Evolutionary conservation across 257 asterid genomes (phyloP).

Genomic region (Solanum pimpinellifolium): DNA sequence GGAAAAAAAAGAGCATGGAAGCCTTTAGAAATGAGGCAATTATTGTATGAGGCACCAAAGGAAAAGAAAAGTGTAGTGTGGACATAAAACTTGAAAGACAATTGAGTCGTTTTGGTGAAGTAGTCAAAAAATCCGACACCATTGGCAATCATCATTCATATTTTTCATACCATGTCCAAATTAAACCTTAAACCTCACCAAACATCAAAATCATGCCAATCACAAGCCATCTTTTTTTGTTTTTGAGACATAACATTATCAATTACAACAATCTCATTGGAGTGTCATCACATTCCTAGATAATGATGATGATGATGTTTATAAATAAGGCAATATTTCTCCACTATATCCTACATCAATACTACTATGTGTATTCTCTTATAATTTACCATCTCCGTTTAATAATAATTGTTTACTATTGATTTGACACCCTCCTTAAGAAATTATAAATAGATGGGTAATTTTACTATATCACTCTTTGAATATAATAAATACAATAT

Average conservation of each 20-base stretch:
- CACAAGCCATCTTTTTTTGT: not conserved
- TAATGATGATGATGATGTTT: not conserved
- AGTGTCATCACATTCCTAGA: not conserved
- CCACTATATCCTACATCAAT: not conserved
- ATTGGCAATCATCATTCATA: not conserved
- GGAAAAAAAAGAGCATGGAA: not conserved
- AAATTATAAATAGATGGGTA: too few species aligned
- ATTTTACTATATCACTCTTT: too few species aligned
- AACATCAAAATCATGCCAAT: not conserved
- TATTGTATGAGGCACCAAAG: not conserved
- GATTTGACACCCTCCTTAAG: fast-evolving
- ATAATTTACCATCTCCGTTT: too few species aligned
- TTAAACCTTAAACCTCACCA: not conserved
- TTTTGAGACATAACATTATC: not conserved
- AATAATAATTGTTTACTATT: too few species aligned
- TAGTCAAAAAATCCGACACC: not conserved
- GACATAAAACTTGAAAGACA: not conserved
- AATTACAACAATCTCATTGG: not conserved
- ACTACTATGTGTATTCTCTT: too few species aligned
- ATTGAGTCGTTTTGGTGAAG: not conserved
- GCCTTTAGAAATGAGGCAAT: not conserved
- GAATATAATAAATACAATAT: too few species aligned
- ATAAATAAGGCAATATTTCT: not conserved
- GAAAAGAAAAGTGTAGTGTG: not conserved
- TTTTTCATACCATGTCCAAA: not conserved